Percentiles rank a stretch among this genome's conserved stretches.
These are phyloP conservation scores for Blastobotrys ciferrii DNA, from an alignment of 1,139 yeast species.

Conservation along the genomic window DNA sequence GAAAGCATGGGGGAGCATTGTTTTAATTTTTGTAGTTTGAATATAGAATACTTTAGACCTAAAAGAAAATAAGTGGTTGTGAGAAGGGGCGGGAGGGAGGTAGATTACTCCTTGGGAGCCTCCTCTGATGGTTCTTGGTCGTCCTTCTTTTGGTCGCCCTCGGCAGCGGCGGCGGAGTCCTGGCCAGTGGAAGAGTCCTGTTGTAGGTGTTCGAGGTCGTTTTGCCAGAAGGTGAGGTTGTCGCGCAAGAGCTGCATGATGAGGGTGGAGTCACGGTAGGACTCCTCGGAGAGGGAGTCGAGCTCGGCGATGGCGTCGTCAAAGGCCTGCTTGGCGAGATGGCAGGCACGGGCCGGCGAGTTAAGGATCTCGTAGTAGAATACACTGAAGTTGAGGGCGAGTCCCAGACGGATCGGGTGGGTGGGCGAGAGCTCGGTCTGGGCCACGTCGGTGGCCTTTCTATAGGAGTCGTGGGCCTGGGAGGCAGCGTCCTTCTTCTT, in stretches of 20 bases:
- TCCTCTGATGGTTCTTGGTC: conserved; percentile 6
- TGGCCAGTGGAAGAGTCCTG: conserved; percentile 51
- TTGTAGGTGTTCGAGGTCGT: conserved; percentile 74
- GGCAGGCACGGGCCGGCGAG: conserved; percentile 99
- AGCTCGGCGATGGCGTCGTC: conserved; percentile 99
- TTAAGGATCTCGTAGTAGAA: conserved; percentile 97
- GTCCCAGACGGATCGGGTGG: conserved; percentile 97
- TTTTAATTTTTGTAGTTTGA: no score
- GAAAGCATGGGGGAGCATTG: neutral
- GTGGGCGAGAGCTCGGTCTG: conserved; percentile 98
- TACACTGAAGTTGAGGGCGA: conserved; percentile 96
- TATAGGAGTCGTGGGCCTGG: conserved; percentile 92
- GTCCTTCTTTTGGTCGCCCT: conserved; percentile 8
- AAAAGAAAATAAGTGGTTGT: neutral
- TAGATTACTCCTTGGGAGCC: conserved; percentile 8
- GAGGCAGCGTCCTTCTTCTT: conserved; percentile 95
- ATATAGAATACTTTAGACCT: neutral
- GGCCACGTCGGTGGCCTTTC: conserved; percentile 95
- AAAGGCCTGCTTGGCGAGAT: conserved; percentile 97
- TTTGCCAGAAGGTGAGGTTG: conserved; percentile 97
- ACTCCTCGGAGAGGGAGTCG: conserved; percentile 96
- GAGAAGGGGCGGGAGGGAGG: neutral
- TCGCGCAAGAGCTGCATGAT: conserved; percentile 99
- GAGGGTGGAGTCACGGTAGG: conserved; percentile 96
- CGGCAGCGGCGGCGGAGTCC: conserved; percentile 30